Conservation (phyloP, 2,329 filamentous ascomycete species). For the Scedosporium apiospermum region DNA sequence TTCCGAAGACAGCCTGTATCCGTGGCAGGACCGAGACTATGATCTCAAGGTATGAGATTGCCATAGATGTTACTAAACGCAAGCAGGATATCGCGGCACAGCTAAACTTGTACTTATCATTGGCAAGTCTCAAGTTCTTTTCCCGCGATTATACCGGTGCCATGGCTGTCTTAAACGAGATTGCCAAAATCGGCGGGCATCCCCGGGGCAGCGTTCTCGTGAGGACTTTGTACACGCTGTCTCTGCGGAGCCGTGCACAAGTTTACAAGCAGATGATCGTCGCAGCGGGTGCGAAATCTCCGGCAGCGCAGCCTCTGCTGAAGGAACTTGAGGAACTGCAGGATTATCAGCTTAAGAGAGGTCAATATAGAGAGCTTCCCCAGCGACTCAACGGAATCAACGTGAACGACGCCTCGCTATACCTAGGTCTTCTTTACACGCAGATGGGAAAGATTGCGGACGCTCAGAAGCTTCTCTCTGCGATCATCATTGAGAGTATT, state of each 20-base stretch:
- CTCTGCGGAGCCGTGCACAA: slow-evolving; percentile 27
- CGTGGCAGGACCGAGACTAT: slow-evolving; percentile 20
- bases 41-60: slow-evolving; percentile 18
- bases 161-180: slow-evolving; percentile 24
- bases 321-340: slow-evolving; percentile 24
- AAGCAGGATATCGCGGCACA: slow-evolving; percentile 26
- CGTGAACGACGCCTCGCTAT: slow-evolving; percentile 30
- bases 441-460: slow-evolving; percentile 18
- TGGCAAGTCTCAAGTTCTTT: slow-evolving; percentile 25
- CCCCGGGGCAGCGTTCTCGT: slow-evolving; percentile 28
- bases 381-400: slow-evolving; percentile 29
- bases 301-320: slow-evolving; percentile 22
- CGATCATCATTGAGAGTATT: slow-evolving; percentile 26
- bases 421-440: slow-evolving; percentile 27
- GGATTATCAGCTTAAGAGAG: slow-evolving; percentile 17
- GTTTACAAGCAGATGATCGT: slow-evolving; percentile 25
- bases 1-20: slow-evolving; percentile 27
- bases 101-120: slow-evolving; percentile 26
- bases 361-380: slow-evolving; percentile 22
- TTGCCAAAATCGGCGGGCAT: slow-evolving; percentile 27
- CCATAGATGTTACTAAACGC: slow-evolving; percentile 22
- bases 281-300: slow-evolving; percentile 16
- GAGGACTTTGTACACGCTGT: slow-evolving; percentile 27
- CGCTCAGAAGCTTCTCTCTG: slow-evolving; percentile 19
- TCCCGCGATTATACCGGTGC: slow-evolving; percentile 23